Conservation (phyloP, 495 filamentous ascomycete genomes). For the Lepraria neglecta region DNA sequence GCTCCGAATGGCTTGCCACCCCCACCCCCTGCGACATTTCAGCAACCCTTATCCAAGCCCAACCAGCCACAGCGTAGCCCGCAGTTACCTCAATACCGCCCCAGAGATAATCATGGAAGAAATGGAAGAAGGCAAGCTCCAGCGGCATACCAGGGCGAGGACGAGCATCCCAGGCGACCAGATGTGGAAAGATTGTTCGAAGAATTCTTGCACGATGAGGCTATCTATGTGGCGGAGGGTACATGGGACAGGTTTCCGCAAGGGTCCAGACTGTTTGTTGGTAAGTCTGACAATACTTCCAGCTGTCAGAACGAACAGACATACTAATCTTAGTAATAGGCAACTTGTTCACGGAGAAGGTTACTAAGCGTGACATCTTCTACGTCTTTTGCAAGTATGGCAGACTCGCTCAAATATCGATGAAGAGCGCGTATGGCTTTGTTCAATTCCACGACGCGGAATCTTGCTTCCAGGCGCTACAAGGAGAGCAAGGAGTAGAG, state of each 20-base stretch:
- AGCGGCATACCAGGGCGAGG: slow-evolving; percentile 33
- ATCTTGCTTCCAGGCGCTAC: slow-evolving; percentile 67
- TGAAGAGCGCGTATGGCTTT: slow-evolving; percentile 96
- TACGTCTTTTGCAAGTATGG: slow-evolving; percentile 82
- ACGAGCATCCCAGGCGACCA: slow-evolving; percentile 50
- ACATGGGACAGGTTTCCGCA: slow-evolving; percentile 90
- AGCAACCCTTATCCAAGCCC: slow-evolving; percentile 36
- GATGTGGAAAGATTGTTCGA: slow-evolving; percentile 72
- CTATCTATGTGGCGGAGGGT: slow-evolving; percentile 75
- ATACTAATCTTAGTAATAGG: slow-evolving; percentile 47
- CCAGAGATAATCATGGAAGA: slow-evolving; percentile 11
- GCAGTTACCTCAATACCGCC: slow-evolving; percentile 24
- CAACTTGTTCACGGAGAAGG: slow-evolving; percentile 86
- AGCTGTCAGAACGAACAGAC: not conserved
- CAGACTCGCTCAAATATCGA: slow-evolving; percentile 85
- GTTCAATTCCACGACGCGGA: slow-evolving; percentile 79
- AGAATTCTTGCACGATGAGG: slow-evolving; percentile 71
- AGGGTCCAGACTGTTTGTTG: slow-evolving; percentile 83
- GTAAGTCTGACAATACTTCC: slow-evolving; percentile 46
- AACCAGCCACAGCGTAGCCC: slow-evolving; percentile 38
- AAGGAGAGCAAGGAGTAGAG: slow-evolving; percentile 67
- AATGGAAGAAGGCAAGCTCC: slow-evolving; percentile 27
- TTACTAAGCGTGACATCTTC: slow-evolving; percentile 90
- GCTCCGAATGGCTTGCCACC: slow-evolving; percentile 53
- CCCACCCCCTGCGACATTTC: slow-evolving; percentile 53